Evolutionary conservation across 371 early-diverging fungal species (phyloP), one percentile per base, ranked within the genome.

Genomic region (Mucor racemosus): DNA sequence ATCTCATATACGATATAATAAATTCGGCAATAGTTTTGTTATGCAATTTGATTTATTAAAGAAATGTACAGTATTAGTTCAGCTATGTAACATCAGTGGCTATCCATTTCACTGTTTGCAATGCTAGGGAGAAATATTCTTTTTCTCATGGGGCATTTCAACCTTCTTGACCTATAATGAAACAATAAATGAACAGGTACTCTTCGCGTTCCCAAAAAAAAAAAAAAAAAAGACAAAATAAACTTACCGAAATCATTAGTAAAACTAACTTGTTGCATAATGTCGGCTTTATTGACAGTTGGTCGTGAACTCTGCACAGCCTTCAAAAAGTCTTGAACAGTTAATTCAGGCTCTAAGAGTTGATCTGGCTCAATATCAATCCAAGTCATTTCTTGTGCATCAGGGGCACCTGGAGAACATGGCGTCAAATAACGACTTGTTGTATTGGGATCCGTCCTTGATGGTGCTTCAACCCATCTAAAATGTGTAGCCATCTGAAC

Each of bases 401-500:
- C 87, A 21, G 90, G 85, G 64, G 95, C 99, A 17, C 97, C 98
- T 2, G 98, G 97, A 39, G 96, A 96, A 73, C 98, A 98, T n/a
- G 99, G 99, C 26, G 95, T 96, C 71, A 93, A 81, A 64, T 90
- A 88, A 35, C 77, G 69, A 60, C 73, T 85, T 14, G 78, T 83
- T 54, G 76, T 72, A 17, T 58, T 60, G 1, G 89, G 85, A 48
- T 92, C 90, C 0, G 78, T 77, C 3, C 91, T 77, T 62, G 84
- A 80, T 40, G 91, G 91, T 26, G 91, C 92, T 58, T 38, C 53
- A 0, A 68, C 60, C 59, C 53, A 44, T 83, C 93, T 94, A 77
- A 97, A 98, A 72, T 97, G 97, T 33, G 97, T 97, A 19, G 97
- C 96, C 57, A 79, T 81, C 75, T 97, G 99, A 5, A 98, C 96